Evolutionary conservation across 1,284 basidiomycete genomes (phyloP).

Genomic region (Vanrija sp.): DNA sequence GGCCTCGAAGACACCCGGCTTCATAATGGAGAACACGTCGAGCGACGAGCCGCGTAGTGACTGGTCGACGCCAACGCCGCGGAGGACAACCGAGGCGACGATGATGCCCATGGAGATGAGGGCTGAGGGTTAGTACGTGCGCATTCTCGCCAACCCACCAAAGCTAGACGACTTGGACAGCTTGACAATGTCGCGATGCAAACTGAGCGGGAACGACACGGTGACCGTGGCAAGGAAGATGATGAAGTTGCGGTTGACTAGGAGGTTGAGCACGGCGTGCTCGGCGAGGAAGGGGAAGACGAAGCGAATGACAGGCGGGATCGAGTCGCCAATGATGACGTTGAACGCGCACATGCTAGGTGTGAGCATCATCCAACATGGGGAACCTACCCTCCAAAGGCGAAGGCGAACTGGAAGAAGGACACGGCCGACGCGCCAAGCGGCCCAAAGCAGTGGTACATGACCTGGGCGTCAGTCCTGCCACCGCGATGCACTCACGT

Average conservation of each 20-base stretch:
- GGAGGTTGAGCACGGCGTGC: constrained; percentile 67
- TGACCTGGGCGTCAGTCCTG: constrained; percentile 55
- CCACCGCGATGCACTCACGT: constrained; percentile 46
- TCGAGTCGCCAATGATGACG: constrained; percentile 87
- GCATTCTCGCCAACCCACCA: constrained; percentile 25
- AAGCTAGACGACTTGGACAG: constrained; percentile 87
- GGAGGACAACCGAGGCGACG: constrained; percentile 77
- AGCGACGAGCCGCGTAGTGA: constrained; percentile 64
- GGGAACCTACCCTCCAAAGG: constrained; percentile 69
- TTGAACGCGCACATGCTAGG: constrained; percentile 92
- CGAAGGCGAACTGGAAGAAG: constrained; percentile 96
- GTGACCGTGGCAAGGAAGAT: constrained; percentile 77
- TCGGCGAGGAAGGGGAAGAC: constrained; percentile 70
- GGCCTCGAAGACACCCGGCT: constrained; percentile 77
- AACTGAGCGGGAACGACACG: constrained; percentile 89
- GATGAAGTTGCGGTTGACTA: constrained; percentile 83
- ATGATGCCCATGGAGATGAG: constrained; percentile 92
- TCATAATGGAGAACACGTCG: constrained; percentile 67
- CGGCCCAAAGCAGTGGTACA: constrained; percentile 89
- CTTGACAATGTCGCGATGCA: constrained; percentile 97
- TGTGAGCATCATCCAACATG: neutral
- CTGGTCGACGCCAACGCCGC: constrained; percentile 74
- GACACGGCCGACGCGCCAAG: constrained; percentile 87
- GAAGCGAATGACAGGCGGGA: constrained; percentile 87
- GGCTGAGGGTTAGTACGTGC: constrained; percentile 48